Base-by-base conservation (phyloP, 352 stramenopile genomes). In the Achlya hypogyna region DNA sequence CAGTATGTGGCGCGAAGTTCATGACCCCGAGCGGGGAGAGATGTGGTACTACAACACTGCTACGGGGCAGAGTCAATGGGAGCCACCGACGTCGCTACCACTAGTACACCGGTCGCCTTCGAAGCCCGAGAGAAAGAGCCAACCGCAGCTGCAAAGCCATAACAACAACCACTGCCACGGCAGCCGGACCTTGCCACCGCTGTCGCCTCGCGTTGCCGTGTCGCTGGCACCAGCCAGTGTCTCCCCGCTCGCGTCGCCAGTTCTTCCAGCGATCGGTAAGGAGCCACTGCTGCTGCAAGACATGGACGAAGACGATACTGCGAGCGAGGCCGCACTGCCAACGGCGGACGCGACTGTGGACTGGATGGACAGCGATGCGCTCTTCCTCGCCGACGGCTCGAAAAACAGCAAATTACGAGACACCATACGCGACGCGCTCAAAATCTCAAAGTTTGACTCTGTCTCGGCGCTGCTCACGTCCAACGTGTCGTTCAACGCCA, bases 391-490 rank as follows among this genome's bases (percentile, higher is more conserved):
- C 0, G 88, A 96, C 59, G 89, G 89, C 27, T 86, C 82, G 40
- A 86, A 79, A 58, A 95, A 94, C 74, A 89, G 79, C 62, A 89
- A 85, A 45, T 74, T 97, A 27, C 78, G 89, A 10, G 84, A 95
- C 62, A 94, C 82, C 22, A 91, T 96, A 35, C 78, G 81, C 10
- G 74, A 77, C 5, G 84, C 86, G 2, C 75, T 96, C 4, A 81
- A 87, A 31, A 77, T 92, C 4, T 94, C 85, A 27, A 92, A 93
- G 71, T 97, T 96, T 66, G 89, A 97, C 73, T 96, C 87, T 1
- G 82, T 96, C 23, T 92, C 88, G 22, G 89, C 89, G 14, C 78
- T 96, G 1, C 75, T 96, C 12, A 85, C 88, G 1, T 88, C 79
- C 20, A 89, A 89, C 43, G 78, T 90, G 10, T 70, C 89, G 9